Percentiles rank a stretch among this genome's conserved stretches.
These are phyloP conservation scores for Pythium scleroteichum DNA, from an alignment of 352 stramenopile genomes.

Conservation along the genomic window DNA sequence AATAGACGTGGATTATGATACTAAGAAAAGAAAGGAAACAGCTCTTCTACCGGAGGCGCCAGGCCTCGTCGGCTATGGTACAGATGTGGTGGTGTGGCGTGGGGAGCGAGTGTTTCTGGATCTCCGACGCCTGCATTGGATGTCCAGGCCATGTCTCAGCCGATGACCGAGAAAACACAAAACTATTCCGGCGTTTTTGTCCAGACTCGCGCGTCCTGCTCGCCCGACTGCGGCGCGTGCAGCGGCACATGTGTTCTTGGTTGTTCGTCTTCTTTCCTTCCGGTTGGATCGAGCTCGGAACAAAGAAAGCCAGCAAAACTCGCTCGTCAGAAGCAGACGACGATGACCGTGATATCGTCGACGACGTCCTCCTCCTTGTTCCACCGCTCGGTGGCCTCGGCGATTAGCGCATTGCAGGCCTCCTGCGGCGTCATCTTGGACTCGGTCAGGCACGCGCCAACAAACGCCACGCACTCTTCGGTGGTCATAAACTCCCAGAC, in stretches of 20 bases:
- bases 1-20: constrained; percentile 7
- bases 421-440: constrained; percentile 58
- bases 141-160: neutral
- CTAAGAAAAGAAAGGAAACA: too few species aligned
- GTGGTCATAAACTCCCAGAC: constrained; percentile 86
- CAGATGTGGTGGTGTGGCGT: neutral
- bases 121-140: too few species aligned
- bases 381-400: constrained; percentile 73
- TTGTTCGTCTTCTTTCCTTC: too few species aligned
- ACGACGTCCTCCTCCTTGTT: constrained; percentile 80
- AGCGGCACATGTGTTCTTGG: too few species aligned
- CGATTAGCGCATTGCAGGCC: constrained; percentile 62
- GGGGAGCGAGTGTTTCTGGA: too few species aligned
- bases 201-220: too few species aligned
- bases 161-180: neutral
- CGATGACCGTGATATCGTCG: constrained; percentile 74
- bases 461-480: constrained; percentile 69
- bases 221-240: too few species aligned
- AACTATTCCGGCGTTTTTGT: too few species aligned
- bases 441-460: constrained; percentile 49
- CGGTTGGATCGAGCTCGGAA: too few species aligned
- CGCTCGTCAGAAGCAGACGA: constrained; percentile 62
- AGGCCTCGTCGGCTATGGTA: too few species aligned
- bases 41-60: too few species aligned
- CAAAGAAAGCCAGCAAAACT: too few species aligned